phyloP scores from a whole-genome alignment of 1,284 basidiomycete genomes.

The Naganishia liquefaciens region DNA sequence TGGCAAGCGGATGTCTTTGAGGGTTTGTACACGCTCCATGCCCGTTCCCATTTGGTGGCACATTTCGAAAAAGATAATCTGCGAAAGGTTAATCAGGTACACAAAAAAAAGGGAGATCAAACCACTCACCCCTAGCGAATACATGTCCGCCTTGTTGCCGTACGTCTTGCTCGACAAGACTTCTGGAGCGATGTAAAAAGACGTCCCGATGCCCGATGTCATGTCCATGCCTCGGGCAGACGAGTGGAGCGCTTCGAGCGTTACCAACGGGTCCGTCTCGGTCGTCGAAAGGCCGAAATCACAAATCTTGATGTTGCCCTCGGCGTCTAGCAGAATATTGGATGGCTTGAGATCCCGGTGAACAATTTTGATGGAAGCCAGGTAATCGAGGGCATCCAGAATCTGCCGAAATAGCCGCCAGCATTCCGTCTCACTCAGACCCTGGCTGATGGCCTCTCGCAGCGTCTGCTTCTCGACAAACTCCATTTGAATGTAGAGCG shows the following conservation, averaged over 20 bases:
- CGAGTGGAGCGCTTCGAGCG: constrained; percentile 19
- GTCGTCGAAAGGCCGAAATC: constrained; percentile 87
- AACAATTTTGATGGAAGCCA: constrained; percentile 83
- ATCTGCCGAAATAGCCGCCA: constrained; percentile 91
- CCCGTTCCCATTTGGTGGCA: constrained; percentile 84
- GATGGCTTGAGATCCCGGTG: constrained; percentile 91
- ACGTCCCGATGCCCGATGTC: constrained; percentile 86
- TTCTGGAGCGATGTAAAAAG: constrained; percentile 90
- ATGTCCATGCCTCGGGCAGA: constrained; percentile 58
- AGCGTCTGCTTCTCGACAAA: constrained; percentile 42
- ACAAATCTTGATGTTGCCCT: constrained; percentile 89
- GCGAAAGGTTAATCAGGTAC: background rate
- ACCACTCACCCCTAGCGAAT: constrained; percentile 75
- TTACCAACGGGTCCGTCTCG: constrained; percentile 57
- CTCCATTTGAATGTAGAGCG: constrained; percentile 54
- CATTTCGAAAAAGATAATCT: constrained; percentile 99
- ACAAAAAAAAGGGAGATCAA: background rate
- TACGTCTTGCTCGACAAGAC: constrained; percentile 54
- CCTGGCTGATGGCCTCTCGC: constrained; percentile 71
- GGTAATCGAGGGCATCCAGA: constrained; percentile 88
- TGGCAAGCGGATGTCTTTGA: constrained; percentile 73
- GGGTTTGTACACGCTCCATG: constrained; percentile 79
- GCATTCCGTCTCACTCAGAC: constrained; percentile 75
- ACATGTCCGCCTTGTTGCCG: constrained; percentile 76
- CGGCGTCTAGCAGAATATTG: constrained; percentile 90